These are phyloP conservation scores for Penicillium occitanis DNA, from an alignment of 2,329 filamentous ascomycete species.

Conservation along the genomic window DNA sequence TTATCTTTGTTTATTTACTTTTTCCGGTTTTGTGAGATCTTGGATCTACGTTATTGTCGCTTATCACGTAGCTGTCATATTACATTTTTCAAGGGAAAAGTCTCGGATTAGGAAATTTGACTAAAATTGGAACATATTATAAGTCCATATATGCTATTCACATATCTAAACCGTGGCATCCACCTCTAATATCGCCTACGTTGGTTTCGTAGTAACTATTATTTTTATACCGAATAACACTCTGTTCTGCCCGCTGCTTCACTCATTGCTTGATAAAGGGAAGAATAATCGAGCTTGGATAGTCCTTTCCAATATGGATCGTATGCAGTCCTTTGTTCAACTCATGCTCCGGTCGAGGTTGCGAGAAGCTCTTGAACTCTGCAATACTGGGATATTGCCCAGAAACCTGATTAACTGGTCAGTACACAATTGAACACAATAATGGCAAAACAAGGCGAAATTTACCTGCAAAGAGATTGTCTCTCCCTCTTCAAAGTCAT, in stretches of 20 bases:
- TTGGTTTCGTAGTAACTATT: not conserved
- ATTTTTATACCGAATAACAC: not conserved
- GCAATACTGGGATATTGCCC: constrained; percentile 42
- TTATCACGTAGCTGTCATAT: not conserved
- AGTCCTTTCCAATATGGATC: constrained; percentile 41
- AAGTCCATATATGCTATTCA: no score
- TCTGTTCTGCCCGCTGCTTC: no score
- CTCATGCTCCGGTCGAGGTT: constrained; percentile 43
- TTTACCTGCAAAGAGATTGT: constrained; percentile 24
- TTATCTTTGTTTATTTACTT: not conserved
- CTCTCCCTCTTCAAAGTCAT: constrained; percentile 46
- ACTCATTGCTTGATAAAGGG: constrained; percentile 32
- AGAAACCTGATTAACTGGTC: constrained; percentile 24
- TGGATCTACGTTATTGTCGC: not conserved
- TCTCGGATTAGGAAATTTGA: no score
- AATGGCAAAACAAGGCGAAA: not conserved
- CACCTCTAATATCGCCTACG: not conserved
- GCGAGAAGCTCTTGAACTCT: constrained; percentile 42
- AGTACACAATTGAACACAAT: not conserved
- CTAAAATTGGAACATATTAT: no score
- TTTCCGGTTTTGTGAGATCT: not conserved
- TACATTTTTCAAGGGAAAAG: no score
- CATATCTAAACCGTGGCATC: no score
- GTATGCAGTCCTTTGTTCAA: constrained; percentile 43
- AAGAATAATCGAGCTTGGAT: constrained; percentile 41